Conservation (phyloP, 306 rosid genomes). For the Quercus dentata region DNA sequence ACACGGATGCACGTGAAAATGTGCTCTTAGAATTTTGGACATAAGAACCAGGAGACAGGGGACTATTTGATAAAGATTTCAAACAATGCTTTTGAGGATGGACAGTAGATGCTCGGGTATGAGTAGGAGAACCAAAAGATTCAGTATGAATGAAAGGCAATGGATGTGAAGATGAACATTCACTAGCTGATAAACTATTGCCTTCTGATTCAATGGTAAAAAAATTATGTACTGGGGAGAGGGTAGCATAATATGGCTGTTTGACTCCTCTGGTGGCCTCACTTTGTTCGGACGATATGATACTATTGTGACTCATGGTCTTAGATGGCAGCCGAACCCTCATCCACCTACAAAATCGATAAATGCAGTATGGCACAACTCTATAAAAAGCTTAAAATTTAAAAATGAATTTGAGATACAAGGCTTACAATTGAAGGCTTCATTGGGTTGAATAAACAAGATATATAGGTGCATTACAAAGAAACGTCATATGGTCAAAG, state of each 20-base stretch:
- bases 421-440: neutral
- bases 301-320: slow-evolving; percentile 21
- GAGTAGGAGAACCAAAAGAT: slow-evolving; percentile 11
- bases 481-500: neutral
- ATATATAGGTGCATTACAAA: neutral
- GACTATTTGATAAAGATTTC: neutral
- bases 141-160: slow-evolving; percentile 34
- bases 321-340: slow-evolving; percentile 20
- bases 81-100: slow-evolving; percentile 17
- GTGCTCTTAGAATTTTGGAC: slow-evolving; percentile 12
- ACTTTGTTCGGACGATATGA: slow-evolving; percentile 11
- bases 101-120: slow-evolving; percentile 3
- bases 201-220: slow-evolving; percentile 27
- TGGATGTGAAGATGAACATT: slow-evolving; percentile 18
- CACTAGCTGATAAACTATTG: slow-evolving; percentile 11
- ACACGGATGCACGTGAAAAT: slow-evolving; percentile 40
- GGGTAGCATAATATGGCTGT: slow-evolving; percentile 18
- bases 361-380: neutral
- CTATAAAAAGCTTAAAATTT: neutral
- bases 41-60: slow-evolving; percentile 18
- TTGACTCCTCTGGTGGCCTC: slow-evolving; percentile 19
- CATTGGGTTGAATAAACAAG: neutral
- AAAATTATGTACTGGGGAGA: slow-evolving; percentile 19
- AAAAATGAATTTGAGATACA: neutral
- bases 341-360: slow-evolving; percentile 1